Evolutionary conservation across 805 yeast species (phyloP), one percentile per base, ranked within the genome.

Genomic region (Saccharomycopsis sp.): DNA sequence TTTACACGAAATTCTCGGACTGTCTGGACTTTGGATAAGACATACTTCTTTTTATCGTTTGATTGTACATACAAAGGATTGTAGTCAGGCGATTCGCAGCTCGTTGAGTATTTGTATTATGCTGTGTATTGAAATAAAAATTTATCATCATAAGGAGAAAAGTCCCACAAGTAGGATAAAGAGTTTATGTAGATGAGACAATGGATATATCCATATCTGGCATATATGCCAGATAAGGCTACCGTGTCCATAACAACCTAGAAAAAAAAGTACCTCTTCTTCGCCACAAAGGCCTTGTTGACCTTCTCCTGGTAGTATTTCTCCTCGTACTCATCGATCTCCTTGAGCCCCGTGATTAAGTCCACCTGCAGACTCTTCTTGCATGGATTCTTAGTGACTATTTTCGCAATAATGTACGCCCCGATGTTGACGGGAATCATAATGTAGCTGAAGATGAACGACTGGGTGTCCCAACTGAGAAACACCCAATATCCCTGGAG

Each of bases 401-500:
- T 53, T 64, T 84, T 84, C 79, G 87, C 82, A 44, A 70, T 67
- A 7, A 79, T 29, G 59, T 72, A 83, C n/a, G 81, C 69, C 1
- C 64, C 76, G 37, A 81, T 64, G 57, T 76, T 77, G 53, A 82
- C 69, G 59, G 88, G 87, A 12, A 89, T 77, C 84, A 87, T 84
- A 59, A 89, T 73, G 66, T 89, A 89, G 65, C 80, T 79, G 70
- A 82, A 87, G 63, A 88, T 73, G 71, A 89, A 89, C 7, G 75
- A 72, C 58, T 82, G 75, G 18, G 77, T 76, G 18, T 75, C 68
- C 91, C 92, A 89, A 56, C 73, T 83, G 51, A 84, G 68, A 70
- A 89, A 88, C 1, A 84, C 87, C 1, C 79, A 72, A 71, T 87
- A 89, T 3, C 96, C 96, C 60, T 81, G 81, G 24, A 83, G 71